Base-by-base conservation (phyloP, 2,329 filamentous ascomycete genomes). In the Fusarium papillatum region DNA sequence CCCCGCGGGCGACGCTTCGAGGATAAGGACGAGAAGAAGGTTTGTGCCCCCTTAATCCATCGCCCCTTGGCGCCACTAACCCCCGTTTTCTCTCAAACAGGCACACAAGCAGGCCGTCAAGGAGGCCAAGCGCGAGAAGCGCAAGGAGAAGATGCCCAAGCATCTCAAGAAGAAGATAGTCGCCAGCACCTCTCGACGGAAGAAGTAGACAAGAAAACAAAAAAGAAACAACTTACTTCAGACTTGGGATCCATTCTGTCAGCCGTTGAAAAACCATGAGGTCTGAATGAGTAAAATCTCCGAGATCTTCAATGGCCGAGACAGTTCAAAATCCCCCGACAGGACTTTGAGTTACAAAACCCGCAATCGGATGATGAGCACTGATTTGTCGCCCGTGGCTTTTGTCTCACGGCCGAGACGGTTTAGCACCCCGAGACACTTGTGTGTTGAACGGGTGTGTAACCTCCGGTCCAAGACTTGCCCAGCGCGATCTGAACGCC, bases 81-180 rank as follows among this genome's bases (percentile, higher is more conserved):
- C 74, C 55, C 14, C 53, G 53, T 57, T 57, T 60, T 7, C 48
- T 26, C 17, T 43, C 17, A 36, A 53, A 68, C 19, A 89, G 87
- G 82, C 83, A 76, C 97, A 98, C 84, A 99, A 99, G 84, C 91
- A 92, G 82, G 93, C 94, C 2, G 94, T 98, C 78, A 99, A 98
- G 86, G 96, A 98, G 81, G 96, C 96, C 80, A 98, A 98, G 87
- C 92, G 95, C 41, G 96, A 98, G 84, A 95, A 97, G 87, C 89
- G 97, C 71, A 95, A 96, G 84, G 94, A 95, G 6, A 99, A 99
- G 88, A 98, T 99, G 86, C 96, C 97, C 1, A 99, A 99, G 86
- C 92, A 97, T 82, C 77, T 98, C 39, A 99, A 99, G 90, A 98
- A 98, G 88, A 95, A 94, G 82, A 85, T 98, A 69, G 91, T 98